Evolutionary conservation across 208 protist species (phyloP), one percentile per base, ranked within the genome.

Genomic region (Leishmania martiniquensis): DNA sequence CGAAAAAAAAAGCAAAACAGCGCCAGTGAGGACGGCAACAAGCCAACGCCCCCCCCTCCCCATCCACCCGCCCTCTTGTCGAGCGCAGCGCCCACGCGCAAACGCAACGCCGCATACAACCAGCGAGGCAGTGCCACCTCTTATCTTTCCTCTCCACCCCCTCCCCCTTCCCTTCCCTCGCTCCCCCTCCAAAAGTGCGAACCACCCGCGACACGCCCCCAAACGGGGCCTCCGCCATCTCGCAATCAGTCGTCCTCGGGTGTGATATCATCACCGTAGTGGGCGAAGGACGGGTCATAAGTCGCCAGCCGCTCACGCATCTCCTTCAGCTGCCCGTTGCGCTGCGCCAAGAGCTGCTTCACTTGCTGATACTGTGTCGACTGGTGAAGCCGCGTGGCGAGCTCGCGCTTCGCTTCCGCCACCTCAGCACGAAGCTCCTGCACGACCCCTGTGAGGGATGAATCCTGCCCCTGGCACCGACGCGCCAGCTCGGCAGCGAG

Each of bases 361-460:
- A 95, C 76, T 76, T 93, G 88, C 76, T 91, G 91, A 60, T 90
- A 95, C 83, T 95, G 91, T 34, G 89, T 91, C 32, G 89, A 93
- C 67, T 95, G 89, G 72, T 89, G 87, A 29, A 95, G 85, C 54
- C 89, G 81, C 45, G 80, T 85, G n/a, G 82, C 79, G 7, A 93
- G 85, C 80, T 95, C 91, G 4, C 78, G 82, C 79, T 83, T 88
- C 42, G 89, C 84, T 67, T 90, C 87, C 0, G 85, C 81, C 70
- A 95, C 78, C 83, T 93, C 91, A 39, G 78, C 52, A 22, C 83
- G 87, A 44, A 93, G 83, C 69, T 85, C 78, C 57, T 87, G 72
- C 45, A 93, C 85, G 4, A 72, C 79, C 51, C 77, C 34, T 37
- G 74, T 54, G 65, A 92, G 69, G 44, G 82, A 77, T 44, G 62